Conservation (phyloP, 2,329 filamentous ascomycete genomes). For the Alternaria ethzedia region DNA sequence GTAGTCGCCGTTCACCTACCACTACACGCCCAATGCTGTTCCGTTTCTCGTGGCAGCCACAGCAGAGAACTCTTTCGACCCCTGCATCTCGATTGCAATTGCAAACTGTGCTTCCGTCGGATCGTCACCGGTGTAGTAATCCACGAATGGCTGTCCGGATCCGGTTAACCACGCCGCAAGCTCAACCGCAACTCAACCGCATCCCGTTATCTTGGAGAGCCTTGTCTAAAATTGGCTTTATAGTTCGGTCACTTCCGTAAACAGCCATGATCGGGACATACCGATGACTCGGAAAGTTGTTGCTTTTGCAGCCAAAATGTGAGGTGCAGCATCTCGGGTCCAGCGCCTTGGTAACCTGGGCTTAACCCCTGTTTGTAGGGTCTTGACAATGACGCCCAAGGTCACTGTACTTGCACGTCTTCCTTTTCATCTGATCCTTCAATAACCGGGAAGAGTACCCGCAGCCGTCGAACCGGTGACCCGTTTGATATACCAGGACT, state of each 20-base stretch:
- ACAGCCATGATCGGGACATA: constrained; percentile 19
- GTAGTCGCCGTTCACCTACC: constrained; percentile 25
- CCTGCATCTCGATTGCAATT: constrained; percentile 2
- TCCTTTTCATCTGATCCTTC: background rate
- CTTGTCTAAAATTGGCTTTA: background rate
- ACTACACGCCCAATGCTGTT: constrained; percentile 18
- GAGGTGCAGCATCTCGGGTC: constrained; percentile 20
- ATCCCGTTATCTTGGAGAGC: background rate
- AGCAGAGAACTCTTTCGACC: constrained; percentile 8
- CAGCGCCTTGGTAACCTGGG: constrained; percentile 11
- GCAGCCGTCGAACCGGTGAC: constrained; percentile 8
- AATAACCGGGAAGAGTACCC: background rate
- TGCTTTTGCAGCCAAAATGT: constrained; percentile 20
- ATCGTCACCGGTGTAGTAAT: background rate
- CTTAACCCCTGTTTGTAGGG: constrained; percentile 7
- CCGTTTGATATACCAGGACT: background rate
- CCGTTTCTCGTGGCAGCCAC: constrained; percentile 31
- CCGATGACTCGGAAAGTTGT: constrained; percentile 24
- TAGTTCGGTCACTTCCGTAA: background rate
- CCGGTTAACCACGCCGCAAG: background rate
- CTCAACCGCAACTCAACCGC: background rate
- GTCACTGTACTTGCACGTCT: background rate
- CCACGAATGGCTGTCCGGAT: background rate
- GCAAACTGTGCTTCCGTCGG: background rate
- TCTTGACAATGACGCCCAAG: background rate